phyloP scores from a whole-genome alignment of 768 basidiomycete species.

The Lactarius quietus region DNA sequence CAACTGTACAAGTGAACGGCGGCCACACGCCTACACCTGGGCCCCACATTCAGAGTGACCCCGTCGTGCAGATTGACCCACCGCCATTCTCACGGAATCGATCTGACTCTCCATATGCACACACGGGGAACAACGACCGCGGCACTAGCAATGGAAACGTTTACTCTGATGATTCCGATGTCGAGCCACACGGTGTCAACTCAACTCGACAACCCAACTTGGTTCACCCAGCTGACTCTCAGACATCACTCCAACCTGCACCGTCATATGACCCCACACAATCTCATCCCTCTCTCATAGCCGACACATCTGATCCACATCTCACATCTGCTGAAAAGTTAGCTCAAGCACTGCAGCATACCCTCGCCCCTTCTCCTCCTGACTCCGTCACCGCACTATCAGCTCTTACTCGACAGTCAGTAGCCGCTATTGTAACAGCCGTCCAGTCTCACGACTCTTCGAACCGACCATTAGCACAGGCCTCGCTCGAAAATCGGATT shows the following conservation, averaged over 20 bases:
- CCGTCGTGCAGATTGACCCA: neutral
- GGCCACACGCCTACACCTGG: conserved; percentile 6
- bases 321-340: conserved; percentile 65
- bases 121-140: conserved; percentile 32
- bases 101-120: conserved; percentile 36
- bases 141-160: conserved; percentile 52
- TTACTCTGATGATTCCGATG: conserved; percentile 77
- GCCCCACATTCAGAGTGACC: neutral
- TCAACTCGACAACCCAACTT: conserved; percentile 12
- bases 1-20: conserved; percentile 12
- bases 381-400: conserved; percentile 61
- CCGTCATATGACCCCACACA: conserved; percentile 2
- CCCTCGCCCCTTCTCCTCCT: conserved; percentile 53
- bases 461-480: conserved; percentile 52
- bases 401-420: conserved; percentile 52
- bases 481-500: conserved; percentile 60
- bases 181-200: conserved; percentile 43
- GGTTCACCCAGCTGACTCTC: conserved; percentile 6
- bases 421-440: conserved; percentile 59
- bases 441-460: conserved; percentile 45
- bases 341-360: conserved; percentile 61
- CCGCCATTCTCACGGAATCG: conserved; percentile 28
- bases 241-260: neutral
- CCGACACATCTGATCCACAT: conserved; percentile 34
- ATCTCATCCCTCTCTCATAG: neutral